Evolutionary conservation across 129 eudicot species (phyloP), one percentile per base, ranked within the genome.

Genomic region (Chrysanthemum seticuspe): DNA sequence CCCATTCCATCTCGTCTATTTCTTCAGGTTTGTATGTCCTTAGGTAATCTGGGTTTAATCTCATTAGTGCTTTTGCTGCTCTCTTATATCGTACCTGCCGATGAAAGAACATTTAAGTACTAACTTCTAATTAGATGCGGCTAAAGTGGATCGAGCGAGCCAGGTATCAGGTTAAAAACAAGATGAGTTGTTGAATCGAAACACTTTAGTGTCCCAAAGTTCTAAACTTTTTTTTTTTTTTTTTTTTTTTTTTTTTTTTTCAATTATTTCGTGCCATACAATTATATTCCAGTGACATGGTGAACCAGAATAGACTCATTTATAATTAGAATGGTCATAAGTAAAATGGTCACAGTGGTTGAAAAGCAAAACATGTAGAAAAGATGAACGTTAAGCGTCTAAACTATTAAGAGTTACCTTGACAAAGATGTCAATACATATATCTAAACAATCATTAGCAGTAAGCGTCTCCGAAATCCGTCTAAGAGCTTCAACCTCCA

Each of bases 51-150:
- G 94, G 97, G 71, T 76, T 90, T 31, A 90, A 68, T 61, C 85
- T 81, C 97, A 87, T 90, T 40, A 90, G 62, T 47, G 97, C 94
- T 78, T 87, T 90, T 23, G 97, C 97, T 50, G 97, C 94, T 78
- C 97, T 83, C 80, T 78, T 87, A 65, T 90, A 90, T 73, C 97
- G 75, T 59, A 87, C 89, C 96, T 89, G 84, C 76, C 16, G 2
- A 75, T 60, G 11, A 45, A 77, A 45, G 11, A 45, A 59, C 68
- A 13, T 6, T 13, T 14, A 13, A 70, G 34, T 70, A 31, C 13
- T 54, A 8, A 70, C 16, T 70, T 70, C 15, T 7, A 62, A 29
- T 7, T 40, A 40, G 47, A 40, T 1, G 47, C 2, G 0, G 47
- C 47, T 6, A 7, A 40, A 40, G 47, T 40, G 47, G 1, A 40